phyloP scores from a whole-genome alignment of 2,329 filamentous ascomycete species.

The Geosmithia flava region DNA sequence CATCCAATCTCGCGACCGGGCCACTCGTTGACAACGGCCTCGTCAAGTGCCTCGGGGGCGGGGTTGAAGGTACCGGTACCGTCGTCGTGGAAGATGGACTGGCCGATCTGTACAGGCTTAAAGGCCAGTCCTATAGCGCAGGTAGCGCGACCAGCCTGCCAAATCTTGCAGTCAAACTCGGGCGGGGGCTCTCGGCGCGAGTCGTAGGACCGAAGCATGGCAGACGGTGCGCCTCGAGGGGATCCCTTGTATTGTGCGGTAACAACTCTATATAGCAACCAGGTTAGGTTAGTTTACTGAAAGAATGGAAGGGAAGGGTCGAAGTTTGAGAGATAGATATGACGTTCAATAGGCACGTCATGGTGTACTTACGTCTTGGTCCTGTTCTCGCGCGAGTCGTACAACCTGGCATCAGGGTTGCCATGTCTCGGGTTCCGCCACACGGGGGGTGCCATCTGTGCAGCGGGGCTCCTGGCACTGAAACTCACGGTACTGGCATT shows the following conservation, averaged over 20 bases:
- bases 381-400: conserved; percentile 73
- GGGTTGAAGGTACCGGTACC: conserved; percentile 89
- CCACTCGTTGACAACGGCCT: conserved; percentile 88
- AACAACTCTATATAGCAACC: conserved; percentile 53
- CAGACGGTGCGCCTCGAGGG: conserved; percentile 51
- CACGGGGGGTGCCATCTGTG: conserved; percentile 39
- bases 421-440: conserved; percentile 50
- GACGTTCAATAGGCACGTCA: too few species aligned
- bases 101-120: conserved; percentile 88
- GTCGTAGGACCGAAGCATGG: conserved; percentile 84
- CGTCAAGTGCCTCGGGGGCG: conserved; percentile 71
- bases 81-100: conserved; percentile 89
- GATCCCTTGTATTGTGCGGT: conserved; percentile 87
- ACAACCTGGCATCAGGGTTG: conserved; percentile 76
- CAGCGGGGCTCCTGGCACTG: conserved; percentile 51
- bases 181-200: conserved; percentile 83
- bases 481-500: conserved; percentile 77
- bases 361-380: conserved; percentile 67
- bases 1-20: conserved; percentile 86
- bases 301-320: background rate
- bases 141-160: conserved; percentile 94
- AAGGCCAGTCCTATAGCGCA: conserved; percentile 85
- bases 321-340: too few species aligned
- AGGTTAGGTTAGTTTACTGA: conserved; percentile 6
- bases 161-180: conserved; percentile 89